phyloP scores from a whole-genome alignment of 306 rosid species.

The Prunus davidiana region DNA sequence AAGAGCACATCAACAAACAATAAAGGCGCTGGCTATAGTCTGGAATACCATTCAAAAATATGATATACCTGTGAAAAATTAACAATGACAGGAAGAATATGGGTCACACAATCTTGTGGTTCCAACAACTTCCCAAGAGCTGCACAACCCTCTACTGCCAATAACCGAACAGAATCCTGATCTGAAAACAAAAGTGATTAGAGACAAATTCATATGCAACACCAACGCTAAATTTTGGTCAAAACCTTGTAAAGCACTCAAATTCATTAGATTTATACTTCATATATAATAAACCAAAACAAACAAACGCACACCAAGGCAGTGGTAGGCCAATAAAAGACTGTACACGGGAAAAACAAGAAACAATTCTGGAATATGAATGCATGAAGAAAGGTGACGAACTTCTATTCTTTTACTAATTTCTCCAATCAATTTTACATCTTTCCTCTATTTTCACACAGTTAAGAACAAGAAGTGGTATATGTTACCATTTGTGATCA shows the following conservation, averaged over 20 bases:
- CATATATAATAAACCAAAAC: background rate
- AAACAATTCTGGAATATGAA: no score
- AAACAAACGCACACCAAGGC: no score
- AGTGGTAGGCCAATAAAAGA: background rate
- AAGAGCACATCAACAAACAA: background rate
- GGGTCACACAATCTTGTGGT: conserved; percentile 90
- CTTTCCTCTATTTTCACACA: background rate
- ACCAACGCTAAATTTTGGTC: background rate
- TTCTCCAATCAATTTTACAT: no score
- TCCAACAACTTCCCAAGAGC: conserved; percentile 97
- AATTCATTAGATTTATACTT: background rate
- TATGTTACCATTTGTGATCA: background rate
- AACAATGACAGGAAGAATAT: conserved; percentile 92
- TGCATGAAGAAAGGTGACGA: no score
- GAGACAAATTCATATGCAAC: background rate
- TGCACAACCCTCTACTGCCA: conserved; percentile 99
- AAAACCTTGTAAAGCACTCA: background rate
- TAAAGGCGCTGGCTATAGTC: background rate
- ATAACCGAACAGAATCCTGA: conserved; percentile 96
- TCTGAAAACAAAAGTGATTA: conserved; percentile 36
- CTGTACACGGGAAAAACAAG: no score
- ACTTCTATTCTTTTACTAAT: no score
- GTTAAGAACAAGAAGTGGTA: background rate
- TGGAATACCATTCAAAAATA: background rate
- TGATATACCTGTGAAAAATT: conserved; percentile 86